Evolutionary conservation across 805 yeast genomes (phyloP), one percentile per base, ranked within the genome.

Genomic region (Metschnikowia peoriensis): DNA sequence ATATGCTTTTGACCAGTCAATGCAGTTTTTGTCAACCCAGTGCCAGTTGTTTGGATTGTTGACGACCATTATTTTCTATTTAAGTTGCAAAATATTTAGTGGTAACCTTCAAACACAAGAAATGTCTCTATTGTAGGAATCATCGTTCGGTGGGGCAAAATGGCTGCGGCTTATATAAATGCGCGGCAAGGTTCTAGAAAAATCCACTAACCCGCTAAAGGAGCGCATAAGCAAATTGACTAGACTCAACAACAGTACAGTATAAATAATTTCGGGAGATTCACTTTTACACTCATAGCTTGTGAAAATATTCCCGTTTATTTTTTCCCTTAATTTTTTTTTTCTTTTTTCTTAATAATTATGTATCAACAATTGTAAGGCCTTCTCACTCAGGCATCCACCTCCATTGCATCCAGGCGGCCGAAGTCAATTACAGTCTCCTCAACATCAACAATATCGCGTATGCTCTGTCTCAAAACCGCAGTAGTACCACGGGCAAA

Each of bases 31-130:
- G 73, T 93, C 97, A 57, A 92, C 97, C 98, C 98, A 94, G 78
- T 94, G 99, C 99, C 99, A 93, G 75, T 93, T 93, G 71, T 94
- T 94, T 39, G 98, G 98, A 79, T 93, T 94, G 72, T 90, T 87
- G 34, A 94, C 92, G 40, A 89, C 97, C 97, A 93, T 93, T 38
- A 49, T 63, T 40, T 22, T 16, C 10, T n/a, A 12, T 41, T 16
- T n/a, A 16, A 7, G 22, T 41, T 6, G 17, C 28, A 6, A 27
- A 27, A 41, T 7, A 3, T 22, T 2, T 22, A 22, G 22, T 22
- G 22, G 22, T 22, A 22, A 22, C 22, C 22, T 22, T 22, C 2
- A 22, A 22, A 22, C 22, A 22, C 22, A 22, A 22, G 22, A 38
- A 38, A 38, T 38, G 17, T n/a, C 12, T n/a, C 17, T 16, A 11